These are phyloP conservation scores for Lentinula guzmanii DNA, from an alignment of 768 basidiomycete species.

Conservation along the genomic window DNA sequence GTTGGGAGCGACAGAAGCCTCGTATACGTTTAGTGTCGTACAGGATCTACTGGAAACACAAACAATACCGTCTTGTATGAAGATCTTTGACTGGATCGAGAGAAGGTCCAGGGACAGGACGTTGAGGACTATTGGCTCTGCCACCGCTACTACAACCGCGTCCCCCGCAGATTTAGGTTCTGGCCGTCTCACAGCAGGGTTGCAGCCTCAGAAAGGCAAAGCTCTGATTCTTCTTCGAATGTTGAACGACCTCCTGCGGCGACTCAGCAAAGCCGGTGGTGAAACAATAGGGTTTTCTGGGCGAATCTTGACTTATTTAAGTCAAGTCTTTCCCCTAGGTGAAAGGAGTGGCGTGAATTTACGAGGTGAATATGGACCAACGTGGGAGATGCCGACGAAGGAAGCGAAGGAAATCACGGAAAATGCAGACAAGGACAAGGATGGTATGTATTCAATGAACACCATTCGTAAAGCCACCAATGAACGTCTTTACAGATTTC, in stretches of 20 bases:
- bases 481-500: constrained; percentile 44
- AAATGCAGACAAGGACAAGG: constrained; percentile 25
- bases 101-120: constrained; percentile 34
- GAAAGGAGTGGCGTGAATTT: constrained; percentile 91
- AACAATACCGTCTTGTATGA: constrained; percentile 79
- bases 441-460: constrained; percentile 33
- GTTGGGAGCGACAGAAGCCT: constrained; percentile 73
- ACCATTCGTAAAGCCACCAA: no score
- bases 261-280: constrained; percentile 80
- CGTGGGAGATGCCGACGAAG: constrained; percentile 43
- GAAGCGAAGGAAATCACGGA: constrained; percentile 24
- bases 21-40: constrained; percentile 66
- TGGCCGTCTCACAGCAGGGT: constrained; percentile 62
- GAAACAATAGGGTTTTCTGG: constrained; percentile 81
- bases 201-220: constrained; percentile 85
- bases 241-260: constrained; percentile 80
- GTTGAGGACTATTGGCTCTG: background rate
- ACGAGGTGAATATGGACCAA: constrained; percentile 78
- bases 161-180: background rate
- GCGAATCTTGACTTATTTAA: constrained; percentile 82
- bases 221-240: constrained; percentile 80
- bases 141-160: background rate
- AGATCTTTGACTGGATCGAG: constrained; percentile 88
- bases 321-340: constrained; percentile 79
- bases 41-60: constrained; percentile 84